phyloP scores from a whole-genome alignment of 1,284 basidiomycete genomes.

The Volvariella surrecta region DNA sequence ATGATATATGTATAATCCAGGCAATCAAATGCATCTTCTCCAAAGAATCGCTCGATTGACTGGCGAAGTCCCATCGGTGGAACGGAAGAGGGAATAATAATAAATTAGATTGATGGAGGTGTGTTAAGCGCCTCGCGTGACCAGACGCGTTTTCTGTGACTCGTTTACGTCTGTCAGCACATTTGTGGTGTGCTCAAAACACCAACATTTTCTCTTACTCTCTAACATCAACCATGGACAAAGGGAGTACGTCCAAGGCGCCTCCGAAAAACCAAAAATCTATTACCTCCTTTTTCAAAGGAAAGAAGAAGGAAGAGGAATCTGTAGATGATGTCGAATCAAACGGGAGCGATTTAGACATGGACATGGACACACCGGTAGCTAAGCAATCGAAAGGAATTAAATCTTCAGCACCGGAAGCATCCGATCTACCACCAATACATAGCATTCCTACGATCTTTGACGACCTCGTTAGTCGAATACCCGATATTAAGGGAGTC shows the following conservation, averaged over 20 bases:
- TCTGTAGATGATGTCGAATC: neutral
- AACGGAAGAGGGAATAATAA: neutral
- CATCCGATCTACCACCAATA: slow-evolving; percentile 73
- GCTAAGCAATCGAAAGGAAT: slow-evolving; percentile 22
- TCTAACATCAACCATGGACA: slow-evolving; percentile 32
- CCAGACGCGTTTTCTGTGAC: too few species aligned
- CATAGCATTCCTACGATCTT: slow-evolving; percentile 81
- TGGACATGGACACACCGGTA: slow-evolving; percentile 31
- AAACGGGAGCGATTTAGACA: slow-evolving; percentile 23
- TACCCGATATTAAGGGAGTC: slow-evolving; percentile 62
- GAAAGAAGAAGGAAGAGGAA: slow-evolving; percentile 18
- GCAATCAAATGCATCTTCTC: slow-evolving; percentile 38
- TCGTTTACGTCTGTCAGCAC: too few species aligned
- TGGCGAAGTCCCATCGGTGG: slow-evolving; percentile 11
- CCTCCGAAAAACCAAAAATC: slow-evolving; percentile 39
- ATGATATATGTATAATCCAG: slow-evolving; percentile 29
- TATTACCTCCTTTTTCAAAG: slow-evolving; percentile 46
- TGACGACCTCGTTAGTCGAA: slow-evolving; percentile 67
- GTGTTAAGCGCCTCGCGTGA: too few species aligned
- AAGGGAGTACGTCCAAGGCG: slow-evolving; percentile 25
- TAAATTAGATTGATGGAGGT: too few species aligned
- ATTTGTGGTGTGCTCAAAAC: too few species aligned
- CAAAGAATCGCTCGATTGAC: slow-evolving; percentile 21
- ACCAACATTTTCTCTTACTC: too few species aligned
- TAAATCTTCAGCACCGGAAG: slow-evolving; percentile 40